Conservation (phyloP, 495 filamentous ascomycete genomes). For the Penicillium waksmanii region DNA sequence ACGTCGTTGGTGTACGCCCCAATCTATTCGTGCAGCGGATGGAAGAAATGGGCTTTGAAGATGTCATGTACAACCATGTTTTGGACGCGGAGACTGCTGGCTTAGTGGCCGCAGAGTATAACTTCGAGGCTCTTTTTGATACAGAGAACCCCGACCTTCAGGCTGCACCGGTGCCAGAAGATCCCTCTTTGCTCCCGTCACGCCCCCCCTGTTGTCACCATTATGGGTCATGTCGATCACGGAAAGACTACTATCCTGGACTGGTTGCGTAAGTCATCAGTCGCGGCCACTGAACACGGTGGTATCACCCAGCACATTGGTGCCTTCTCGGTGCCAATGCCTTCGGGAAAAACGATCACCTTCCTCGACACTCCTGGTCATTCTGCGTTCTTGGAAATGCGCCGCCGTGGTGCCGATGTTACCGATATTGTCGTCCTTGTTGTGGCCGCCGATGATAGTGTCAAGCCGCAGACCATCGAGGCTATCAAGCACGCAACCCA, state of each 20-base stretch:
- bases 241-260: slow-evolving; percentile 98
- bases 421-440: slow-evolving; percentile 97
- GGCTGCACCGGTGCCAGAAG: slow-evolving; percentile 68
- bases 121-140: slow-evolving; percentile 88
- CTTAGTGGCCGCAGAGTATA: slow-evolving; percentile 88
- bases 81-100: slow-evolving; percentile 89
- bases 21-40: slow-evolving; percentile 76
- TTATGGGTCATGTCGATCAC: slow-evolving; percentile 99
- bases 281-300: slow-evolving; percentile 88
- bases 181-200: slow-evolving; percentile 67
- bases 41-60: slow-evolving; percentile 77
- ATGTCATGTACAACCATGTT: slow-evolving; percentile 75
- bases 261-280: slow-evolving; percentile 88
- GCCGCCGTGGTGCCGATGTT: slow-evolving; percentile 90
- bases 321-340: slow-evolving; percentile 92
- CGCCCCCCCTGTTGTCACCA: slow-evolving; percentile 96
- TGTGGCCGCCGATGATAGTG: slow-evolving; percentile 95
- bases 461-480: slow-evolving; percentile 96
- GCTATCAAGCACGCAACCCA: slow-evolving; percentile 90
- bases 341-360: slow-evolving; percentile 83
- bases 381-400: slow-evolving; percentile 93
- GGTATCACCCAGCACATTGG: slow-evolving; percentile 99
- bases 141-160: slow-evolving; percentile 68
- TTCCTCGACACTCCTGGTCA: slow-evolving; percentile 98
- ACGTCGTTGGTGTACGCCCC: slow-evolving; percentile 70